Conservation (phyloP, 345 rosid genomes). For the Stellera chamaejasme region DNA sequence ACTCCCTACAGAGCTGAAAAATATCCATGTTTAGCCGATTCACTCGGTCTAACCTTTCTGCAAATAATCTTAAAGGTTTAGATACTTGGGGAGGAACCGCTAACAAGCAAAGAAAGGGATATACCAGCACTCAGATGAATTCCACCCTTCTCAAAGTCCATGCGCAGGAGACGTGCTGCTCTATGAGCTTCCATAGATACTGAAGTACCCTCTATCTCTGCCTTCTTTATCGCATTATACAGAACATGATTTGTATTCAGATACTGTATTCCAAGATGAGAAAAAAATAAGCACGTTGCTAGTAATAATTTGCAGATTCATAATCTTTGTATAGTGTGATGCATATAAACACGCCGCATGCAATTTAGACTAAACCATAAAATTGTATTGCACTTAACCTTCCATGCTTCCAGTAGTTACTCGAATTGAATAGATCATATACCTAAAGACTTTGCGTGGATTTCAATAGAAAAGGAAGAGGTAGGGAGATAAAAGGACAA, state of each 20-base stretch:
- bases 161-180: slow-evolving; percentile 61
- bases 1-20: slow-evolving; percentile 68
- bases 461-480: too few relatives aligned
- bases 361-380: too few relatives aligned
- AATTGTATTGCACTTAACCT: too few relatives aligned
- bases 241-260: slow-evolving; percentile 77
- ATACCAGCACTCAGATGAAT: slow-evolving; percentile 75
- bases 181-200: slow-evolving; percentile 74
- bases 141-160: slow-evolving; percentile 94
- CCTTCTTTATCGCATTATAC: slow-evolving; percentile 77
- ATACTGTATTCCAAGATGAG: slow-evolving; percentile 34
- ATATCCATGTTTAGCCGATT: slow-evolving; percentile 58
- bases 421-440: too few relatives aligned
- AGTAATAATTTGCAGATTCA: slow-evolving; percentile 2
- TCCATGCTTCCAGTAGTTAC: too few relatives aligned
- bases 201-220: slow-evolving; percentile 59
- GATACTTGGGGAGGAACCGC: slow-evolving; percentile 8
- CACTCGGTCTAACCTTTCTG: slow-evolving; percentile 77
- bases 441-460: too few relatives aligned
- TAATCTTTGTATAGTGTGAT: not conserved
- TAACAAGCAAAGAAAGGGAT: slow-evolving; percentile 9
- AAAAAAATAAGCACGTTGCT: slow-evolving; percentile 4
- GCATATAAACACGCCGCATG: not conserved
- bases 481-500: too few relatives aligned
- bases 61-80: slow-evolving; percentile 14